phyloP scores from a whole-genome alignment of 768 basidiomycete species.

The Psilocybe azurescens region DNA sequence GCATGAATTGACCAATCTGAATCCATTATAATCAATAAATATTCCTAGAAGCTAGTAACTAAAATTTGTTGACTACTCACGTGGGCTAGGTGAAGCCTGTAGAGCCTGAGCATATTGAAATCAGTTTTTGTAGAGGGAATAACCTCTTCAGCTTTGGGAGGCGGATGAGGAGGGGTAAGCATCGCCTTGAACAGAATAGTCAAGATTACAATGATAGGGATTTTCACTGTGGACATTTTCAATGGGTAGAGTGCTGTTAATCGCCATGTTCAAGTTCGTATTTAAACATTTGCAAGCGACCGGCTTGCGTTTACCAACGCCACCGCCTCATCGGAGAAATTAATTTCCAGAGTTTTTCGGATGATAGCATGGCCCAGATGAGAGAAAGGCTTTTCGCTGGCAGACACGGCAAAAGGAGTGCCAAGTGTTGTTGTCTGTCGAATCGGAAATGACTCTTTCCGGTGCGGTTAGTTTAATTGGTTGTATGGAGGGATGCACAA shows the following conservation, averaged over 20 bases:
- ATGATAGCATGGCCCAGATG: too few relatives aligned
- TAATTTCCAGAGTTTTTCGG: too few relatives aligned
- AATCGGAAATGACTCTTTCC: too few relatives aligned
- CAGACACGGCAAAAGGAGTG: too few relatives aligned
- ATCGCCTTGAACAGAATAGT: slow-evolving; percentile 12
- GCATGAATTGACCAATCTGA: slow-evolving; percentile 2
- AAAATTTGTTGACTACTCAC: neutral
- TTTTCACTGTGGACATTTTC: slow-evolving; percentile 8
- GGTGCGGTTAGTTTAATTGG: too few relatives aligned
- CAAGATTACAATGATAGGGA: slow-evolving; percentile 18
- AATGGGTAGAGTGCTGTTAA: too few relatives aligned
- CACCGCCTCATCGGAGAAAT: too few relatives aligned
- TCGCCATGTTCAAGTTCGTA: too few relatives aligned
- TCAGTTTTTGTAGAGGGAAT: slow-evolving; percentile 13
- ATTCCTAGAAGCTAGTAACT: neutral
- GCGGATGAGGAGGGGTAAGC: slow-evolving; percentile 18
- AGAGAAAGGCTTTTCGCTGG: too few relatives aligned
- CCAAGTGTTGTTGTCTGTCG: too few relatives aligned
- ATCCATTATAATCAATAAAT: neutral
- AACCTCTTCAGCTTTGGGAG: slow-evolving; percentile 15
- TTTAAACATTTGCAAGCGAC: too few relatives aligned
- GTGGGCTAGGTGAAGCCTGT: slow-evolving; percentile 8
- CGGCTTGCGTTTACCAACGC: too few relatives aligned
- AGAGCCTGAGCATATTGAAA: neutral
- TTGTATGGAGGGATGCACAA: neutral